Evolutionary conservation across 2,329 filamentous ascomycete species (phyloP).

Genomic region (Penicillium freii): DNA sequence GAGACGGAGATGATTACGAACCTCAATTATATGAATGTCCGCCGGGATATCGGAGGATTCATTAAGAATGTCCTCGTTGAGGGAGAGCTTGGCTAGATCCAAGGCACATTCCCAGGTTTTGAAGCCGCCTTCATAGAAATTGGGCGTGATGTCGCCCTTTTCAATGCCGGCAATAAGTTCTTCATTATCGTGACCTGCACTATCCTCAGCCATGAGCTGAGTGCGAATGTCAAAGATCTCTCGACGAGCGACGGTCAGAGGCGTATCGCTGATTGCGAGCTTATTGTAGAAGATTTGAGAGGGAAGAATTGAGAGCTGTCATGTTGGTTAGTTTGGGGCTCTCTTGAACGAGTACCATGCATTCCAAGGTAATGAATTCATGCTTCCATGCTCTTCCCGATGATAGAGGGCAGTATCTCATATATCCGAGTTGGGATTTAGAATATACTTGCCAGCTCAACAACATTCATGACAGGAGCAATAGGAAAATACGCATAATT

Average conservation of each 20-base stretch:
- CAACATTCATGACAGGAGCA: not conserved
- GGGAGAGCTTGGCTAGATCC: conserved; percentile 52
- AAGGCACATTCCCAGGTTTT: conserved; percentile 68
- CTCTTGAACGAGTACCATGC: not conserved
- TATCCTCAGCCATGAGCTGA: conserved; percentile 61
- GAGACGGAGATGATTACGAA: conserved; percentile 19
- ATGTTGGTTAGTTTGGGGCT: conserved; percentile 8
- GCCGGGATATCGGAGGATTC: conserved; percentile 11
- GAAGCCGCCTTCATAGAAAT: conserved; percentile 66
- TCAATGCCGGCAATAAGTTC: conserved; percentile 50
- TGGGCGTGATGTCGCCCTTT: conserved; percentile 57
- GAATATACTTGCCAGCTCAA: not conserved
- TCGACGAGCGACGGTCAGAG: conserved; percentile 50
- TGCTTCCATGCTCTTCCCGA: not conserved
- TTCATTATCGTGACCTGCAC: conserved; percentile 44
- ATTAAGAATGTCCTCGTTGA: conserved; percentile 16
- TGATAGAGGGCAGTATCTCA: not conserved
- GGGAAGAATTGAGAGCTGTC: conserved; percentile 55
- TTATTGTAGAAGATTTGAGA: conserved; percentile 60
- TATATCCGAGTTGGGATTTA: not conserved
- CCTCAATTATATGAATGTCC: conserved; percentile 44
- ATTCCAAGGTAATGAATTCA: not conserved
- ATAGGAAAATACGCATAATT: not conserved
- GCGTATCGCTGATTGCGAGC: conserved; percentile 42
- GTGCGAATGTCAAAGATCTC: conserved; percentile 63